A percentile compares a stretch with the other conserved stretches of the same genome.
Evolutionary conservation across 2,329 filamentous ascomycete genomes (phyloP).

Genomic region (Dothideomycetidae sp.): DNA sequence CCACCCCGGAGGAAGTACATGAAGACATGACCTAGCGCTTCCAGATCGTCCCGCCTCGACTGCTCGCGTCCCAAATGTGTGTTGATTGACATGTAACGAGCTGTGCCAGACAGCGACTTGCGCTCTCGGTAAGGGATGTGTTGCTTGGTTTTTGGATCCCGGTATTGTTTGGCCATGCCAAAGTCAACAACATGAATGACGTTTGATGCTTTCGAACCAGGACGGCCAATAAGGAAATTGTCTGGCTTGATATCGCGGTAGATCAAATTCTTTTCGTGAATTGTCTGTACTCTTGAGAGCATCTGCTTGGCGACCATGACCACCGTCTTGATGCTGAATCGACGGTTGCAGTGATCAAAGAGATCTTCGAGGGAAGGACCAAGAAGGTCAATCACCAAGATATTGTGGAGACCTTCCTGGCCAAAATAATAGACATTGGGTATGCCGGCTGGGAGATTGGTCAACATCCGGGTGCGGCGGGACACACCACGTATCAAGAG

Average conservation of each 20-base stretch:
- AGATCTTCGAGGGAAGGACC: constrained; percentile 91
- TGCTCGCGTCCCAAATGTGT: constrained; percentile 94
- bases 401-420: constrained; percentile 96
- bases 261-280: constrained; percentile 98
- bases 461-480: neutral
- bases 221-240: constrained; percentile 94
- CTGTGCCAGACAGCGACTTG: constrained; percentile 91
- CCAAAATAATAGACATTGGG: constrained; percentile 99
- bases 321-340: constrained; percentile 93
- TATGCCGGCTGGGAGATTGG: constrained; percentile 58
- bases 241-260: constrained; percentile 99
- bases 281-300: constrained; percentile 84
- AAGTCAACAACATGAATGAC: constrained; percentile 98
- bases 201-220: constrained; percentile 85
- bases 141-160: constrained; percentile 97
- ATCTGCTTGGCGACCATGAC: constrained; percentile 99
- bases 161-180: constrained; percentile 98
- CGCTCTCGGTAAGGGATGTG: constrained; percentile 96
- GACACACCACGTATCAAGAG: neutral
- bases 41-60: constrained; percentile 86
- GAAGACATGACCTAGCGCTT: constrained; percentile 61
- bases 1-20: constrained; percentile 56
- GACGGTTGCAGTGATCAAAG: constrained; percentile 91
- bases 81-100: constrained; percentile 99
- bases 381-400: constrained; percentile 91